These are phyloP conservation scores for Raphidocelis subcapitata DNA, from an alignment of 139 green algal genomes.

Conservation along the genomic window DNA sequence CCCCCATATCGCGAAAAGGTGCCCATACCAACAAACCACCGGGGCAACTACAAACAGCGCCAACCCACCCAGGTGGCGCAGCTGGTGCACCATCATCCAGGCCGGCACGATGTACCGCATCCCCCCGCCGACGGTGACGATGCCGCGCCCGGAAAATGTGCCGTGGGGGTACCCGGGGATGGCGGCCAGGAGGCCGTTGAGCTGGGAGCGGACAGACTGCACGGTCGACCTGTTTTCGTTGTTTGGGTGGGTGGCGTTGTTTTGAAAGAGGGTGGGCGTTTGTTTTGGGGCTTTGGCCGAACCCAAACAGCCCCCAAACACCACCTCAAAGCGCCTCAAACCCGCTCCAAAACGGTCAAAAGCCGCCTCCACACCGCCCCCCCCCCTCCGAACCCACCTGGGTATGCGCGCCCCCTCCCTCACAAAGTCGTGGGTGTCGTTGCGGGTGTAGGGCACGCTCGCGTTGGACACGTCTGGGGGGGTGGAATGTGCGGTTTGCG, in stretches of 20 bases:
- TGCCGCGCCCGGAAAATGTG: slow-evolving; percentile 22
- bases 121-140: slow-evolving; percentile 46
- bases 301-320: too few relatives aligned
- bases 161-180: neutral
- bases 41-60: too few relatives aligned
- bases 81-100: slow-evolving; percentile 47
- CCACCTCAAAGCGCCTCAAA: too few relatives aligned
- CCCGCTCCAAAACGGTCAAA: too few relatives aligned
- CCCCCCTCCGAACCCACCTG: too few relatives aligned
- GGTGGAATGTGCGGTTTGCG: too few relatives aligned
- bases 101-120: slow-evolving; percentile 47
- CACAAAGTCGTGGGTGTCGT: neutral
- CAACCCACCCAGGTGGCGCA: slow-evolving; percentile 32
- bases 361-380: too few relatives aligned
- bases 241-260: too few relatives aligned
- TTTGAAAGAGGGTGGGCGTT: too few relatives aligned
- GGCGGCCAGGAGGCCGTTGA: neutral
- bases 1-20: too few relatives aligned
- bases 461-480: neutral
- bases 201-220: neutral
- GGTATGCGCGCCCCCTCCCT: neutral
- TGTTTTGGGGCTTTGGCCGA: too few relatives aligned
- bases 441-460: neutral
- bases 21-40: too few relatives aligned
- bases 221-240: neutral